phyloP scores from a whole-genome alignment of 441 rosid genomes.

The Pelargonium australe region DNA sequence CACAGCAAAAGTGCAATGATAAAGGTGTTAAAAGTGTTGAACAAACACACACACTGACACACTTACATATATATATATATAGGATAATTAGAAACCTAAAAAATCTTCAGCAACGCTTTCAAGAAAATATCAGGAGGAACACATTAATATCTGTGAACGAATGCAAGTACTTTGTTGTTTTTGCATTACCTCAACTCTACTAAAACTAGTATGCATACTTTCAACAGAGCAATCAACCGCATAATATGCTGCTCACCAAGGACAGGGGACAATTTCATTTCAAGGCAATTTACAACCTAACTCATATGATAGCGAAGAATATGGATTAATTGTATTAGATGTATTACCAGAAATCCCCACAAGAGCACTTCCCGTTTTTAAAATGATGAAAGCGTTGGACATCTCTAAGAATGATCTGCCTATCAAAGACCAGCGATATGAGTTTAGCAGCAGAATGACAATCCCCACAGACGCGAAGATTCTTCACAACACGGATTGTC shows the following conservation, averaged over 20 bases:
- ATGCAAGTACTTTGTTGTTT: not conserved
- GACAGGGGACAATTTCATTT: not conserved
- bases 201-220: not conserved
- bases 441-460: conserved; percentile 59
- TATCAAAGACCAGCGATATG: conserved; percentile 38
- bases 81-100: not conserved
- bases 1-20: conserved; percentile 2
- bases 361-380: conserved; percentile 51
- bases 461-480: conserved; percentile 57
- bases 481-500: conserved; percentile 53
- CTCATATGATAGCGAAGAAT: not conserved
- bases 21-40: not conserved
- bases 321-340: conserved; percentile 15
- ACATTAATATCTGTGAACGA: not conserved
- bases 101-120: not conserved
- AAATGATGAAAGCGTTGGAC: conserved; percentile 67
- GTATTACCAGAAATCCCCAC: conserved; percentile 53
- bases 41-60: too few species aligned
- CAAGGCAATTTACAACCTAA: not conserved
- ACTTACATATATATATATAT: too few species aligned
- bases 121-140: not conserved
- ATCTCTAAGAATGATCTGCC: conserved; percentile 57
- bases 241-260: not conserved
- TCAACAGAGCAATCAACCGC: not conserved
- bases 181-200: not conserved